phyloP scores from a whole-genome alignment of 495 filamentous ascomycete genomes.

The Penicillium longicatenatum region DNA sequence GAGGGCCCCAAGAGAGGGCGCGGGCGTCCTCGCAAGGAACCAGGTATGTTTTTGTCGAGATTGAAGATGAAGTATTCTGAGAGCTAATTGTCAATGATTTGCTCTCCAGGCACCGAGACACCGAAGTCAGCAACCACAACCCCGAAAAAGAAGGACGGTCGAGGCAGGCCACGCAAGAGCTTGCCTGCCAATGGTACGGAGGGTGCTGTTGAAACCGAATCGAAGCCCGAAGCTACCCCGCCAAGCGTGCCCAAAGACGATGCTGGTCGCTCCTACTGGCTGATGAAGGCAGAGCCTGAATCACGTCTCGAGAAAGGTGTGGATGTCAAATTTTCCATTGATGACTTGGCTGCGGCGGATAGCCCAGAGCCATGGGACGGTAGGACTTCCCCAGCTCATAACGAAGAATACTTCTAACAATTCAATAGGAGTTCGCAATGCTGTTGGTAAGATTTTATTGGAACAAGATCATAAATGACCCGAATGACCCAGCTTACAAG shows the following conservation, averaged over 20 bases:
- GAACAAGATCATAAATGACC: slow-evolving; percentile 1
- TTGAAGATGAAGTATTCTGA: neutral
- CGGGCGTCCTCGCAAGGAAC: slow-evolving; percentile 34
- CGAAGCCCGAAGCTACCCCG: slow-evolving; percentile 13
- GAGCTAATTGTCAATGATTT: neutral
- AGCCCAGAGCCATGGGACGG: slow-evolving; percentile 91
- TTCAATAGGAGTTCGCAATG: slow-evolving; percentile 57
- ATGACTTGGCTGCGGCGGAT: slow-evolving; percentile 71
- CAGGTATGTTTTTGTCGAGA: slow-evolving; percentile 17
- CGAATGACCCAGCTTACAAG: slow-evolving; percentile 19
- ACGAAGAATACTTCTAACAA: slow-evolving; percentile 20
- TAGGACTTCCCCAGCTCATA: slow-evolving; percentile 20
- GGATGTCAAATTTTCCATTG: slow-evolving; percentile 92
- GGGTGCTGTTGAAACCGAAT: slow-evolving; percentile 15
- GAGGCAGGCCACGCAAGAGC: slow-evolving; percentile 32
- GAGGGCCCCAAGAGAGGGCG: slow-evolving; percentile 22
- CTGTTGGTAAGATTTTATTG: slow-evolving; percentile 42
- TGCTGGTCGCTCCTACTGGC: slow-evolving; percentile 65
- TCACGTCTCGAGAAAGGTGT: slow-evolving; percentile 81
- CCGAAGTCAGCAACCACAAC: slow-evolving; percentile 3
- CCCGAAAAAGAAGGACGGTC: slow-evolving; percentile 23
- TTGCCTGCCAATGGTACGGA: slow-evolving; percentile 21
- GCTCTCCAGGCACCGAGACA: slow-evolving; percentile 9
- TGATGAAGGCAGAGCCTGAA: slow-evolving; percentile 94
- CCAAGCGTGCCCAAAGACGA: slow-evolving; percentile 16